A percentile compares a stretch with the other conserved stretches of the same genome.
These are phyloP conservation scores for Ensete ventricosum DNA, from an alignment of 176 grass and related monocot genomes.

Conservation along the genomic window DNA sequence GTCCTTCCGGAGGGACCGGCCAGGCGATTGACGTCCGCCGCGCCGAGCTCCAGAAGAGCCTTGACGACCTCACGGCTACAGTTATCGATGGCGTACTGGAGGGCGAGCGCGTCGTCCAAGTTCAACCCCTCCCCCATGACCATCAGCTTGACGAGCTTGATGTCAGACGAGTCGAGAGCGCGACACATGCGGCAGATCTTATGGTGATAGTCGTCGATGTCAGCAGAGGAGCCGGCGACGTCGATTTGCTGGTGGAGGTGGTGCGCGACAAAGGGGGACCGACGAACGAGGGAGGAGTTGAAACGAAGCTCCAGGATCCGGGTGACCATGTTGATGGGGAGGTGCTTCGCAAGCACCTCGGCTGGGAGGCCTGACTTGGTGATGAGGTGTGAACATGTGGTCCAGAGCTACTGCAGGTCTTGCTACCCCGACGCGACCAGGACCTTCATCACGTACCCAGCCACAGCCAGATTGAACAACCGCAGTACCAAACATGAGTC, in stretches of 20 bases:
- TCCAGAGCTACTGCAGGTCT: conserved; percentile 90
- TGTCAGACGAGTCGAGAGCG: conserved; percentile 86
- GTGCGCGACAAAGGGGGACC: conserved; percentile 42
- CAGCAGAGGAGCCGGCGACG: conserved; percentile 21
- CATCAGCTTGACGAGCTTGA: conserved; percentile 97
- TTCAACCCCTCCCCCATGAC: conserved; percentile 99
- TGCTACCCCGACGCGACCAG: conserved; percentile 85
- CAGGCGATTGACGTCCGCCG: conserved; percentile 85
- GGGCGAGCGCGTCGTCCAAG: conserved; percentile 85
- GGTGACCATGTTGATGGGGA: conserved; percentile 72
- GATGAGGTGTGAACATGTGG: conserved; percentile 90
- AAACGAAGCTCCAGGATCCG: conserved; percentile 91
- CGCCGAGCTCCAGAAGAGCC: too few species aligned
- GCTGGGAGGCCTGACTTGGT: conserved; percentile 84
- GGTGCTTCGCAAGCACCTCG: conserved; percentile 93
- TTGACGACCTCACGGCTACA: conserved; percentile 98
- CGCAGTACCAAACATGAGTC: too few species aligned
- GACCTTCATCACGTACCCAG: conserved; percentile 82
- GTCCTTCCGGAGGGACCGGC: conserved; percentile 78
- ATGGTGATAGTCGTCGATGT: conserved; percentile 65
- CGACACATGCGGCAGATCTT: conserved; percentile 99
- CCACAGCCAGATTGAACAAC: background rate
- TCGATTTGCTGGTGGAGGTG: conserved; percentile 25
- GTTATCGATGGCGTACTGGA: conserved; percentile 95
- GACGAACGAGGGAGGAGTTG: conserved; percentile 66